A percentile compares a stretch with the other conserved stretches of the same genome.
Conservation (phyloP, 1,284 basidiomycete species). For the Microbotryum violaceum region DNA sequence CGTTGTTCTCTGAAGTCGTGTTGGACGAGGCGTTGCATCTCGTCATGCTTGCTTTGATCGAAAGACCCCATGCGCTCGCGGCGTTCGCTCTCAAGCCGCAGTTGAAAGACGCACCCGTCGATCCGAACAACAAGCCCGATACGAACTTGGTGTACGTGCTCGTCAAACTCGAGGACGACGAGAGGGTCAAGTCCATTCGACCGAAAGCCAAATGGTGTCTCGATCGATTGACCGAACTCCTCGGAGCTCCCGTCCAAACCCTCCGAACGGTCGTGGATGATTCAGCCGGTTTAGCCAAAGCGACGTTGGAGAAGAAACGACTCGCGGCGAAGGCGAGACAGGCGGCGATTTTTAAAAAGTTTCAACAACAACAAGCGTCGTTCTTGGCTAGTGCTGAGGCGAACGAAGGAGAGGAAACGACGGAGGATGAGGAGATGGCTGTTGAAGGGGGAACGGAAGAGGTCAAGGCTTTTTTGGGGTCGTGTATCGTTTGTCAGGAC, state of each 20-base stretch:
- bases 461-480: constrained; percentile 53
- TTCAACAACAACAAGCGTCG: constrained; percentile 80
- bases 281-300: neutral
- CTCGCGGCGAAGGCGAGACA: constrained; percentile 74
- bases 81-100: constrained; percentile 27
- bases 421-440: constrained; percentile 48
- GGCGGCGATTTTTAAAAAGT: constrained; percentile 82
- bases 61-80: constrained; percentile 59
- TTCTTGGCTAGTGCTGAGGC: constrained; percentile 58
- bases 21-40: constrained; percentile 82
- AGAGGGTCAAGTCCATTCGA: constrained; percentile 52
- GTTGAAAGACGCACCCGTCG: constrained; percentile 44
- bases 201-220: constrained; percentile 68
- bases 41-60: constrained; percentile 68
- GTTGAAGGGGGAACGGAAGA: constrained; percentile 42
- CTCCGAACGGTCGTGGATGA: constrained; percentile 36
- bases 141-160: constrained; percentile 50
- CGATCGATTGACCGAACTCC: constrained; percentile 51
- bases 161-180: constrained; percentile 49
- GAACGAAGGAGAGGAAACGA: constrained; percentile 50
- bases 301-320: constrained; percentile 59
- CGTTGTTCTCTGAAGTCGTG: constrained; percentile 57
- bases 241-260: constrained; percentile 51
- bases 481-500: constrained; percentile 97
- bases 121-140: constrained; percentile 48